Evolutionary conservation across 108 stramenopile genomes (phyloP).

Genomic region (Cyclotella cryptica): DNA sequence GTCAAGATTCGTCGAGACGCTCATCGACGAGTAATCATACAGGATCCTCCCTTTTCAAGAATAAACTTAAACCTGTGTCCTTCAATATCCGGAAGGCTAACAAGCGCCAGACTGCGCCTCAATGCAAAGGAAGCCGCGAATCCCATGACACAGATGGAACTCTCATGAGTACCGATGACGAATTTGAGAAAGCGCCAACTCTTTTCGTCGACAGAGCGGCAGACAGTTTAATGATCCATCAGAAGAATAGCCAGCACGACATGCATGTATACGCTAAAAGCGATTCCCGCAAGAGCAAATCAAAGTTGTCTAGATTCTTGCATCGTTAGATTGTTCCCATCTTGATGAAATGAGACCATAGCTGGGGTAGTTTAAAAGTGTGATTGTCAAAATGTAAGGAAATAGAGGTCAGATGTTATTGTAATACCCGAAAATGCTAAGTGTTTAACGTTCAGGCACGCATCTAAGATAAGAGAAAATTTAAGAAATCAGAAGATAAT

Average conservation of each 20-base stretch:
- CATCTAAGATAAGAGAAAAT: too few relatives aligned
- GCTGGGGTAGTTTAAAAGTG: too few relatives aligned
- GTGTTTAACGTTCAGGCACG: too few relatives aligned
- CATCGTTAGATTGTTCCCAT: not conserved
- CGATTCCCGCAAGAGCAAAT: not conserved
- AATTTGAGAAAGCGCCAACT: not conserved
- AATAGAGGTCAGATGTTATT: too few relatives aligned
- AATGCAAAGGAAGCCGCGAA: not conserved
- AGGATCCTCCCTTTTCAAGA: conserved; percentile 6
- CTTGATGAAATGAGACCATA: too few relatives aligned
- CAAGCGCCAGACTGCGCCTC: conserved; percentile 15
- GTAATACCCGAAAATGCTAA: too few relatives aligned
- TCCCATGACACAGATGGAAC: conserved; percentile 8
- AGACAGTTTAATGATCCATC: conserved; percentile 4
- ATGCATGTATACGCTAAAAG: not conserved
- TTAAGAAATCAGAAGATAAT: too few relatives aligned
- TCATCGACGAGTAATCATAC: not conserved
- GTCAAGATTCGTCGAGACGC: not conserved
- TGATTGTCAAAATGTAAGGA: too few relatives aligned
- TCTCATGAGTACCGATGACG: not conserved
- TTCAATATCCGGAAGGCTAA: not conserved
- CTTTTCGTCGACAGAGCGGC: conserved; percentile 12
- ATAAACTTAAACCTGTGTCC: conserved; percentile 17
- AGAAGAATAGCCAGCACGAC: conserved; percentile 4
- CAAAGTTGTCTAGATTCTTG: conserved; percentile 6